phyloP scores from a whole-genome alignment of 106 monocot genomes.

The Dactylorhiza incarnata region DNA sequence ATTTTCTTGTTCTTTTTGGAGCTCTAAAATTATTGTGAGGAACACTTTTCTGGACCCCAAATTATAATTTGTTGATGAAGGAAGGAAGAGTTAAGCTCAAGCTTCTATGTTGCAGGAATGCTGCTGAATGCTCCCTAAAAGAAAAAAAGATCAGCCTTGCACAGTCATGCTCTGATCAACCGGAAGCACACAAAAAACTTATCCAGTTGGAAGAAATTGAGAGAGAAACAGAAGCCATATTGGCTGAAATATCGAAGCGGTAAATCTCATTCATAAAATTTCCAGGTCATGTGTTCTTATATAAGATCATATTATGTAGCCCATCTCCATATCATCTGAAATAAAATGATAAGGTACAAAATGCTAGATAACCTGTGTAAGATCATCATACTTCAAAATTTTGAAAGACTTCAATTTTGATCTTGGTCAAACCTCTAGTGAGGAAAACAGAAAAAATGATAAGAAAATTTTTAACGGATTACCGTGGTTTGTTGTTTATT shows the following conservation, averaged over 20 bases:
- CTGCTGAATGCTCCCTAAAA: conserved; percentile 5
- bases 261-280: conserved; percentile 10
- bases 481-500: too few relatives aligned
- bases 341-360: not conserved
- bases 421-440: not conserved
- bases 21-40: too few relatives aligned
- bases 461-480: too few relatives aligned
- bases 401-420: not conserved
- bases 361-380: not conserved
- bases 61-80: not conserved
- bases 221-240: conserved; percentile 17
- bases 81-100: not conserved
- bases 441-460: not conserved
- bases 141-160: not conserved
- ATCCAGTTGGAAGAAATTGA: conserved; percentile 28
- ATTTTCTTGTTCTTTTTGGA: too few relatives aligned
- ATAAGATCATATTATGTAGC: not conserved
- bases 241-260: conserved; percentile 24
- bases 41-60: not conserved
- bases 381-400: not conserved
- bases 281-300: not conserved
- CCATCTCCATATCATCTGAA: not conserved
- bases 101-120: conserved; percentile 18
- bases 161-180: conserved; percentile 1
- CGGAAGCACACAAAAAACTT: conserved; percentile 11